Evolutionary conservation across 129 eudicot species (phyloP).

Genomic region (Artemisia tridentata): DNA sequence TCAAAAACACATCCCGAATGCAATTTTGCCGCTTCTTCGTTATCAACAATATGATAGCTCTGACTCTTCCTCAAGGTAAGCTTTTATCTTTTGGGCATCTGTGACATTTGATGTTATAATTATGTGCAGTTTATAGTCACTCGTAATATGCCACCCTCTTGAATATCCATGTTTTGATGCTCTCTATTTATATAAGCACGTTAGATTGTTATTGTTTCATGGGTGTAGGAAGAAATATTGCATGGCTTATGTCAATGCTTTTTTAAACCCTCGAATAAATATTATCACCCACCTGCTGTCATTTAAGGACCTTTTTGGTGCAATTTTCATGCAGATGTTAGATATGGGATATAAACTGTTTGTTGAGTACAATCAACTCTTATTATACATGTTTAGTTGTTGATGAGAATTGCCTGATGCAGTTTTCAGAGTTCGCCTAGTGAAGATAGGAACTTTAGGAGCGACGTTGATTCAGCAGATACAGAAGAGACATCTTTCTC

Average conservation of each 20-base stretch:
- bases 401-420: constrained; percentile 28
- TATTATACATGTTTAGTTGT: constrained; percentile 4
- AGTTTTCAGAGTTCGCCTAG: constrained; percentile 78
- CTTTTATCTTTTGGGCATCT: constrained; percentile 15
- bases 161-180: constrained; percentile 2
- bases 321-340: not conserved
- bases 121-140: not conserved
- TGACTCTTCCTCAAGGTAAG: constrained; percentile 85
- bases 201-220: not conserved
- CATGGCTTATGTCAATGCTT: not conserved
- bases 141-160: not conserved
- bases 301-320: constrained; percentile 4
- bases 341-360: not conserved
- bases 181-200: not conserved
- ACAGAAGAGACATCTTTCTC: constrained; percentile 83
- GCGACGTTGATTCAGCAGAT: constrained; percentile 69
- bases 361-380: not conserved
- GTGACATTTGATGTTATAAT: not conserved
- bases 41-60: constrained; percentile 76
- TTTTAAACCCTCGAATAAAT: not conserved
- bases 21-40: constrained; percentile 64
- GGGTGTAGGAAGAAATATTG: not conserved
- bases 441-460: constrained; percentile 81
- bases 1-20: constrained; percentile 58
- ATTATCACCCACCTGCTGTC: not conserved